Evolutionary conservation across 306 rosid species (phyloP).

Genomic region (Trifolium dubium): DNA sequence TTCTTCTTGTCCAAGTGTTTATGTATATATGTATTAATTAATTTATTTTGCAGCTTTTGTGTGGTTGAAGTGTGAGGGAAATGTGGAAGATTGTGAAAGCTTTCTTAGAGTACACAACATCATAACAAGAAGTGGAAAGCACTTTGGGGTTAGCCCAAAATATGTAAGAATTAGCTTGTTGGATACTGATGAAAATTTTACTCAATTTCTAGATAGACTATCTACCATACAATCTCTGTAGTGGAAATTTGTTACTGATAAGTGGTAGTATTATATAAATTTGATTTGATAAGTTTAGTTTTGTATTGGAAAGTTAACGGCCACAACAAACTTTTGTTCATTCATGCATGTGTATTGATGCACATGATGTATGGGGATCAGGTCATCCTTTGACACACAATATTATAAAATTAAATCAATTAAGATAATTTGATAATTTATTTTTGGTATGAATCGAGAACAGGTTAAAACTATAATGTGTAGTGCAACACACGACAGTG

Average conservation of each 20-base stretch:
- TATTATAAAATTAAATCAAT: background rate
- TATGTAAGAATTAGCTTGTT: slow-evolving; percentile 61
- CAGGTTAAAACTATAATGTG: too few relatives aligned
- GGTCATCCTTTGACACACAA: background rate
- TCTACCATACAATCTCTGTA: slow-evolving; percentile 31
- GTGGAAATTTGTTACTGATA: background rate
- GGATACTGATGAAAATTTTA: slow-evolving; percentile 54
- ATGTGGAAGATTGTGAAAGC: slow-evolving; percentile 56
- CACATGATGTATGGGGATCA: background rate
- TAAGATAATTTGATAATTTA: background rate
- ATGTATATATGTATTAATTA: background rate
- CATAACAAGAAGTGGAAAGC: slow-evolving; percentile 56
- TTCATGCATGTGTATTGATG: background rate
- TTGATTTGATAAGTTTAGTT: background rate
- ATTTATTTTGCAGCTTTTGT: slow-evolving; percentile 50
- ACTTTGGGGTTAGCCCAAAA: slow-evolving; percentile 56
- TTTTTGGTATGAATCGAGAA: too few relatives aligned
- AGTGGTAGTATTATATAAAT: background rate
- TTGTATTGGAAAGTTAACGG: background rate
- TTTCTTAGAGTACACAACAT: slow-evolving; percentile 50
- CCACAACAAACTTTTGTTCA: background rate
- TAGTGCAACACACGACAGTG: too few relatives aligned
- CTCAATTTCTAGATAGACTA: slow-evolving; percentile 45
- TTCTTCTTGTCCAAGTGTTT: background rate
- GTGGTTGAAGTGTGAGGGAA: slow-evolving; percentile 59